These are phyloP conservation scores for Penicillium bovifimosum DNA, from an alignment of 495 filamentous ascomycete species.

Conservation along the genomic window DNA sequence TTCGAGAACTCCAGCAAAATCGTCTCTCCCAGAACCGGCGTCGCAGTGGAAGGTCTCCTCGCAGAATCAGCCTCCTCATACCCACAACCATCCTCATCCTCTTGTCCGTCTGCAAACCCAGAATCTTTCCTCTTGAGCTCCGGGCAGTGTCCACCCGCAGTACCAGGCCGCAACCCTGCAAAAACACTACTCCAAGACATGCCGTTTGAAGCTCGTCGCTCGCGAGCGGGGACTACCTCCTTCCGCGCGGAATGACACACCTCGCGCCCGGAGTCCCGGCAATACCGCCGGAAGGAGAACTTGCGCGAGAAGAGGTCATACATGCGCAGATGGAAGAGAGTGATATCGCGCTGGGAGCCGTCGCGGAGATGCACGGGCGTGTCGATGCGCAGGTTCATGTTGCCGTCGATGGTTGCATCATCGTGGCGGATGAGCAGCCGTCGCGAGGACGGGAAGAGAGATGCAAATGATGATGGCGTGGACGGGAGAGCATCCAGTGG, in stretches of 20 bases:
- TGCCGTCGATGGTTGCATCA: conserved; percentile 84
- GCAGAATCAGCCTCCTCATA: not conserved
- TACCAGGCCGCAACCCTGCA: conserved; percentile 58
- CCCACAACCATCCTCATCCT: conserved; percentile 21
- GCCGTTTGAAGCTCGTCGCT: conserved; percentile 52
- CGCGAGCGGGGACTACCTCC: conserved; percentile 48
- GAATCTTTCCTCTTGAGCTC: conserved; percentile 49
- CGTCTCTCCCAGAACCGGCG: conserved; percentile 53
- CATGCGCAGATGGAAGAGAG: conserved; percentile 94
- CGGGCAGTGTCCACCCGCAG: conserved; percentile 26
- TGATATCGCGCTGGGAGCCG: conserved; percentile 58
- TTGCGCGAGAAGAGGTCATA: conserved; percentile 81
- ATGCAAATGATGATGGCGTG: conserved; percentile 76
- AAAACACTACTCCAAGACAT: conserved; percentile 73
- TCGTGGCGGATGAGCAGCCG: conserved; percentile 83
- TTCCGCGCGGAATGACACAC: conserved; percentile 82
- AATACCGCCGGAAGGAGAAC: conserved; percentile 89
- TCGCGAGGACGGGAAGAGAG: conserved; percentile 79
- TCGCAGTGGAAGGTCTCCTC: not conserved
- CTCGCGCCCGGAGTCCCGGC: conserved; percentile 86
- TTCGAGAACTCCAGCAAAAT: conserved; percentile 93
- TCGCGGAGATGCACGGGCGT: conserved; percentile 58
- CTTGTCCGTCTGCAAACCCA: conserved; percentile 45
- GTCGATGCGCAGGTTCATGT: conserved; percentile 95
- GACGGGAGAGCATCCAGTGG: conserved; percentile 63